Percentiles rank a stretch among this genome's conserved stretches.
Evolutionary conservation across 139 green algal species (phyloP).

Genomic region (Edaphochlamys debaryana): DNA sequence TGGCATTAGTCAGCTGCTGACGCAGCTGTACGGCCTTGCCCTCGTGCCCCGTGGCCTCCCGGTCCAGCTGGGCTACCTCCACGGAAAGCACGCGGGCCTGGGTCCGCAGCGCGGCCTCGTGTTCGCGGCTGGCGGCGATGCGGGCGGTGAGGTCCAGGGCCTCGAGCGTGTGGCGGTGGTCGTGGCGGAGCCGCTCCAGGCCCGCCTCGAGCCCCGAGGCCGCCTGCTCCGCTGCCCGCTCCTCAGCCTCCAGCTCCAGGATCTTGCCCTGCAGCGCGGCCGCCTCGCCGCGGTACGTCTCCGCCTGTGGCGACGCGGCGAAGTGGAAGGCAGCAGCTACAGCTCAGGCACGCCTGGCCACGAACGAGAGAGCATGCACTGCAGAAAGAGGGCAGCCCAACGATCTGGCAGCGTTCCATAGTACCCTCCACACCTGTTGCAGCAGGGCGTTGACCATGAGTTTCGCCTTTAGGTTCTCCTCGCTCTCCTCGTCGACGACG

Average conservation of each 20-base stretch:
- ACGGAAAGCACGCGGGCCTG: not conserved
- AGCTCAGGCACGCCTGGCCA: too few species aligned
- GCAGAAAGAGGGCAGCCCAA: too few species aligned
- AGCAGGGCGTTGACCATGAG: conserved; percentile 44
- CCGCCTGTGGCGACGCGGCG: too few species aligned
- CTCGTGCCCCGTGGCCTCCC: not conserved
- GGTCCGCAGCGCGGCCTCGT: not conserved
- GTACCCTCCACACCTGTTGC: conserved; percentile 18
- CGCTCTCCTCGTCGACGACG: conserved; percentile 3
- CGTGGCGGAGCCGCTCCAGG: not conserved
- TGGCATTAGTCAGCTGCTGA: conserved; percentile 27
- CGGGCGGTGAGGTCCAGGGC: conserved; percentile 10
- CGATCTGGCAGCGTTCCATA: not conserved
- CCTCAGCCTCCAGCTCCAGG: conserved; percentile 15
- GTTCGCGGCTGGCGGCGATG: not conserved
- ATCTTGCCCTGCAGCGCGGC: conserved; percentile 19
- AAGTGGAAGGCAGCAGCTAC: too few species aligned
- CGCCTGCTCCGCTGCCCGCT: not conserved
- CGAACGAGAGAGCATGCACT: not conserved
- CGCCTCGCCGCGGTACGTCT: conserved; percentile 24
- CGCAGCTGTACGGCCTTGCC: conserved; percentile 25
- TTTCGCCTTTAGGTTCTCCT: conserved; percentile 30
- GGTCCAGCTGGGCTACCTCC: conserved; percentile 1
- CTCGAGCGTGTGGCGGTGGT: conserved; percentile 15
- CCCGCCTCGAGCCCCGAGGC: not conserved